Base-by-base conservation (phyloP, 805 yeast species). In the Yamadazyma paraphyllophila region DNA sequence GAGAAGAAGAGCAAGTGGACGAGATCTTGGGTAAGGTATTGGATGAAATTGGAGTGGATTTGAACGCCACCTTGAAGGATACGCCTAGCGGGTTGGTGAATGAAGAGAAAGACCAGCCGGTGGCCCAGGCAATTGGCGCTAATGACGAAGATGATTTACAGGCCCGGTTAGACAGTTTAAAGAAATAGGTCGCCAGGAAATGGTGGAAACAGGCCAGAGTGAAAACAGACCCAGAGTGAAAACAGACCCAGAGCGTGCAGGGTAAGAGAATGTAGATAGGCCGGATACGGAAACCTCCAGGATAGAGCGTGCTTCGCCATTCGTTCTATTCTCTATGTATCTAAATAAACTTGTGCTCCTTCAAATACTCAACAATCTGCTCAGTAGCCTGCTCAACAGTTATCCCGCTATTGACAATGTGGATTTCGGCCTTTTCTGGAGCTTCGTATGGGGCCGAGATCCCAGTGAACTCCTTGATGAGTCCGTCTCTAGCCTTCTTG, bases 381-480 rank as follows among this genome's bases (percentile, higher is more conserved):
- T 77, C 67, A 27, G 95, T 96, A 59, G 92, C 81, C 61, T 90
- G 87, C 70, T 91, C 97, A 39, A 90, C 80, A 34, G 85, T 68
- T 44, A 75, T 70, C 57, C 81, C 74, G 44, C 63, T 61, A 47
- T 92, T 88, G 56, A 79, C 80, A 62, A 91, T 70, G 61, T 85
- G 91, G 48, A 91, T 74, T 70, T 91, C 98, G 24, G 98, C 88
- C 30, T 67, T 59, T 55, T 77, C 85, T 41, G 98, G 98, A 2
- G 87, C 94, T 73, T 91, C 98, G 65, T 91, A 91, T 32, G 98
- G 98, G 9, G 97, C 97, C 53, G 90, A 83, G 47, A 91, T 85
- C 46, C 98, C 98, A 12, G 98, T 91, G 72, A 91, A 91, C 62
- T 91, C 96, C 69, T 88, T 88, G 65, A 91, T 91, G 50, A 85